phyloP scores from a whole-genome alignment of 768 basidiomycete species.

The Podaxis sp. region DNA sequence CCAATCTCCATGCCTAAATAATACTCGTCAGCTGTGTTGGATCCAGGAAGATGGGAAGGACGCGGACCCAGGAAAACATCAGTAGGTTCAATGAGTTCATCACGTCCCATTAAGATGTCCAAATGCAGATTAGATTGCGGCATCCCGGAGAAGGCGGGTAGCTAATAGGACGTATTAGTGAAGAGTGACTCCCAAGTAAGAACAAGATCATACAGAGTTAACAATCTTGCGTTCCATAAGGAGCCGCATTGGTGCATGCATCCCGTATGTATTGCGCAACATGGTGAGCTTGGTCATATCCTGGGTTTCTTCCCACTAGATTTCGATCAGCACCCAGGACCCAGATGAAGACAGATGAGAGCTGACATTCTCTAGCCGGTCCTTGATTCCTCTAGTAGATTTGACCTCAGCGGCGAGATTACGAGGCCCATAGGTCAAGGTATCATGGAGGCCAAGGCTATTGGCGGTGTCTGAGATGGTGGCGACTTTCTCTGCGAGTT shows the following conservation, averaged over 20 bases:
- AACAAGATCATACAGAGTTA: conserved; percentile 51
- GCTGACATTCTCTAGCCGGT: conserved; percentile 76
- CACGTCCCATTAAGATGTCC: conserved; percentile 92
- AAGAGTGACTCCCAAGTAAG: neutral
- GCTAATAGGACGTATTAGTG: conserved; percentile 37
- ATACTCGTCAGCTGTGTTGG: conserved; percentile 11
- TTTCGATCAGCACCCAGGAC: neutral
- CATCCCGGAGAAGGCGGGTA: conserved; percentile 63
- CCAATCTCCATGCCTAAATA: conserved; percentile 54
- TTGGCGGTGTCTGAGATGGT: conserved; percentile 69
- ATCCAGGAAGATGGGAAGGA: neutral
- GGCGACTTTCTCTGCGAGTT: conserved; percentile 52
- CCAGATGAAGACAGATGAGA: neutral
- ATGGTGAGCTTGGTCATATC: conserved; percentile 83
- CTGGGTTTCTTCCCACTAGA: conserved; percentile 93
- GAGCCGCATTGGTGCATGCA: conserved; percentile 85
- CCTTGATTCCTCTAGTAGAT: conserved; percentile 58
- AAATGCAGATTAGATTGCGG: conserved; percentile 79
- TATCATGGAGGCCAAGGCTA: conserved; percentile 83
- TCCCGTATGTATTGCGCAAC: conserved; percentile 79
- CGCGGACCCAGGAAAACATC: conserved; percentile 80
- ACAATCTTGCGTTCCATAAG: conserved; percentile 96
- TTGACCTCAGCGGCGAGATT: conserved; percentile 77
- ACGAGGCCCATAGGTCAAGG: conserved; percentile 81
- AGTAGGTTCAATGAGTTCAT: conserved; percentile 73